A percentile compares a stretch with the other conserved stretches of the same genome.
Conservation (phyloP, 495 filamentous ascomycete species). For the Venustampulla echinocandica region DNA sequence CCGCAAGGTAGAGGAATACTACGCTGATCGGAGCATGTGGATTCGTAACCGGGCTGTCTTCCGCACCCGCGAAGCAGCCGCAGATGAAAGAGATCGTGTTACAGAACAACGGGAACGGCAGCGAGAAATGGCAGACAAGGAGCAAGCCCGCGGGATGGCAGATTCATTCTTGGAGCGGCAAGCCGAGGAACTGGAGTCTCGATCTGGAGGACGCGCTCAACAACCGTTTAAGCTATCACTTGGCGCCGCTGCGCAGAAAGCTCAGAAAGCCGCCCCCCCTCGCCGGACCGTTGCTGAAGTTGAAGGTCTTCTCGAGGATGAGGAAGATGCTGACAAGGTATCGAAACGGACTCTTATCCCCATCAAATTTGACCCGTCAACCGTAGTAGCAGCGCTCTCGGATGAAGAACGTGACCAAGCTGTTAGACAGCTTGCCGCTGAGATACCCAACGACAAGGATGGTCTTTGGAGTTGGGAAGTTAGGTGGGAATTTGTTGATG, state of each 20-base stretch:
- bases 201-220: conserved; percentile 39
- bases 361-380: conserved; percentile 77
- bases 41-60: conserved; percentile 69
- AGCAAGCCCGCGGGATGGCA: conserved; percentile 76
- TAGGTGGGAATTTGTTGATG: conserved; percentile 91
- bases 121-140: conserved; percentile 58
- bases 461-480: conserved; percentile 88
- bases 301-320: conserved; percentile 87
- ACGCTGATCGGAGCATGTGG: conserved; percentile 76
- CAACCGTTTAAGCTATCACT: conserved; percentile 92
- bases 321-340: conserved; percentile 67
- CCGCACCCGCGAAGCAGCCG: conserved; percentile 58
- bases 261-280: conserved; percentile 51
- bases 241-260: conserved; percentile 76
- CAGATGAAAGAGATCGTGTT: conserved; percentile 74
- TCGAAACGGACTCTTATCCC: conserved; percentile 77
- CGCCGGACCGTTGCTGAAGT: conserved; percentile 86
- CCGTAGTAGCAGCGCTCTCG: conserved; percentile 59
- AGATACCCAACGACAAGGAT: conserved; percentile 81
- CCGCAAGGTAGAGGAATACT: conserved; percentile 72
- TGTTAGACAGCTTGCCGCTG: conserved; percentile 68
- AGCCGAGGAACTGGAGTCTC: conserved; percentile 72
- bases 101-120: conserved; percentile 68
- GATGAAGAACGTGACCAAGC: conserved; percentile 79
- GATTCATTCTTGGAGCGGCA: conserved; percentile 89